phyloP scores from a whole-genome alignment of 768 basidiomycete genomes.

The Brasilioporus rufonigricans region DNA sequence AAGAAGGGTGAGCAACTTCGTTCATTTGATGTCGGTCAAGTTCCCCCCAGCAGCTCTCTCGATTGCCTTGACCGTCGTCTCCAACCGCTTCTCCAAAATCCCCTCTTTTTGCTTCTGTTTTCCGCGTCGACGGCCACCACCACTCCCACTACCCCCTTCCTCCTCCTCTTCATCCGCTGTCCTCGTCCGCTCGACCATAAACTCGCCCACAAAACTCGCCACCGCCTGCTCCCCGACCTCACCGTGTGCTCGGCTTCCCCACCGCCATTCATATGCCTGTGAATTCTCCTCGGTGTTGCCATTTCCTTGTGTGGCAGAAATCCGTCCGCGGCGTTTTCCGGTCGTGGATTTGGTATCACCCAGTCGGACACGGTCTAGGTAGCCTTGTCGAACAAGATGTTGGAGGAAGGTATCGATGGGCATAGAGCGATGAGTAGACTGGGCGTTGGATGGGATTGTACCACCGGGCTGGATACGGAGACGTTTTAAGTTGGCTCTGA shows the following conservation, averaged over 20 bases:
- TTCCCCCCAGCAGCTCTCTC: constrained; percentile 49
- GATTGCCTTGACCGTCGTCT: constrained; percentile 31
- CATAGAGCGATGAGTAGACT: constrained; percentile 48
- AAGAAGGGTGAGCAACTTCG: no score
- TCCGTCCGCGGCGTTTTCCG: constrained; percentile 56
- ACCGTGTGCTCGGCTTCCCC: constrained; percentile 77
- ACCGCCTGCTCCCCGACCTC: constrained; percentile 82
- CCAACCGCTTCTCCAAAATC: constrained; percentile 25
- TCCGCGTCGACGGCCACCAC: constrained; percentile 5
- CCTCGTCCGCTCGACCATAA: constrained; percentile 48
- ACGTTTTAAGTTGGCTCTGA: constrained; percentile 66
- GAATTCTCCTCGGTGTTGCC: constrained; percentile 8
- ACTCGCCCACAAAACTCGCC: constrained; percentile 74
- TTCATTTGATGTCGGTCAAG: constrained; percentile 23
- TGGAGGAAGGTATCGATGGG: constrained; percentile 67
- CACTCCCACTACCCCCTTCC: constrained; percentile 4
- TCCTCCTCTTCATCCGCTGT: constrained; percentile 20
- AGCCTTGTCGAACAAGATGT: constrained; percentile 65
- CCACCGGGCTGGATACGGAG: constrained; percentile 57
- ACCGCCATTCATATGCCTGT: constrained; percentile 69
- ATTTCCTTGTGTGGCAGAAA: constrained; percentile 38
- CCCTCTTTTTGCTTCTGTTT: constrained; percentile 18
- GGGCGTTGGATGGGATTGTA: constrained; percentile 49
- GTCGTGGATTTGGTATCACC: constrained; percentile 47
- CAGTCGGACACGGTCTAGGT: constrained; percentile 65